Conservation (phyloP, 495 filamentous ascomycete genomes). For the Antarctomyces pellizariae region DNA sequence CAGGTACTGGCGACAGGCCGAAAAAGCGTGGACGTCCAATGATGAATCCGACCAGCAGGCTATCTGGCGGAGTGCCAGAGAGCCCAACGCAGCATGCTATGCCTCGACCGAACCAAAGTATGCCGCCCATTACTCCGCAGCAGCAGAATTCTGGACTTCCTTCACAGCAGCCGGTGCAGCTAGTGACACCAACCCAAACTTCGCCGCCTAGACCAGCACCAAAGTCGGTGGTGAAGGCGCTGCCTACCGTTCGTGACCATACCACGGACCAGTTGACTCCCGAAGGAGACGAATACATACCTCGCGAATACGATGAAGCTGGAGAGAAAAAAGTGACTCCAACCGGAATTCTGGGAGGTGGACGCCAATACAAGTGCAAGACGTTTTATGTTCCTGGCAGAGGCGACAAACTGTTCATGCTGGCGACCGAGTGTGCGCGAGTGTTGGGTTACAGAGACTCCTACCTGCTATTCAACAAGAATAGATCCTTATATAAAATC, state of each 20-base stretch:
- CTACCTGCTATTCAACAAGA: constrained; percentile 98
- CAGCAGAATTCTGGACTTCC: constrained; percentile 43
- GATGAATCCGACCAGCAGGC: constrained; percentile 35
- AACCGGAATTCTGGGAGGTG: constrained; percentile 59
- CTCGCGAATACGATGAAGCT: constrained; percentile 75
- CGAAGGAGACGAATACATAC: constrained; percentile 89
- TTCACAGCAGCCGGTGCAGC: constrained; percentile 24
- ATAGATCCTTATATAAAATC: constrained; percentile 90
- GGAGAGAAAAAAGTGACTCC: constrained; percentile 83
- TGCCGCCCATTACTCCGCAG: constrained; percentile 53
- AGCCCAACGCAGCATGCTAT: constrained; percentile 26
- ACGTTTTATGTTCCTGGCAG: constrained; percentile 83
- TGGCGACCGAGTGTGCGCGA: constrained; percentile 90
- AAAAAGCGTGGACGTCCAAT: constrained; percentile 77
- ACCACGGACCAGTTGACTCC: constrained; percentile 87
- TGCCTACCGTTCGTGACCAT: constrained; percentile 90
- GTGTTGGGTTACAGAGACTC: constrained; percentile 92
- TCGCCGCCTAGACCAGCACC: constrained; percentile 71
- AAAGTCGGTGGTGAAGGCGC: constrained; percentile 80
- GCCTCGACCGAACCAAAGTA: constrained; percentile 23
- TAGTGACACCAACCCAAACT: constrained; percentile 35
- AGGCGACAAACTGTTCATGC: constrained; percentile 90
- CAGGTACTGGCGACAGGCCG: constrained; percentile 33
- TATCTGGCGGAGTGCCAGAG: constrained; percentile 22
- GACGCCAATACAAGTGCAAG: constrained; percentile 74